phyloP scores from a whole-genome alignment of 176 grass and related monocot species.

The Poa annua region DNA sequence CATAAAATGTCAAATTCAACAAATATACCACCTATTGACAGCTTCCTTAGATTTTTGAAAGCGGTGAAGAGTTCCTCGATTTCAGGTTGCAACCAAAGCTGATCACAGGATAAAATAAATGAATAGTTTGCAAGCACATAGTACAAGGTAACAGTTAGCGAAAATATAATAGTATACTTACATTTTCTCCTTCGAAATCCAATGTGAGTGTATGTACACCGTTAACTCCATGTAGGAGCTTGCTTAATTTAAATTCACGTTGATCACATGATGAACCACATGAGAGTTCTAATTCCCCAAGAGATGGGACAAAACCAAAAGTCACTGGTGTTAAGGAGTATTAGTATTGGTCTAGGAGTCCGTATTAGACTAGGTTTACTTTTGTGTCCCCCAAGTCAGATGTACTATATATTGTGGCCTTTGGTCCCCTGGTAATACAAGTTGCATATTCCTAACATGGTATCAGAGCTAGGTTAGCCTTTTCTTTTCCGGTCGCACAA shows the following conservation, averaged over 20 bases:
- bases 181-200: constrained; percentile 33
- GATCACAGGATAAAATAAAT: neutral
- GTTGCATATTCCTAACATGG: no score
- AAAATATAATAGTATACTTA: neutral
- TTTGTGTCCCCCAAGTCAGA: no score
- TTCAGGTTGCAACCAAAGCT: constrained; percentile 17
- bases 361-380: no score
- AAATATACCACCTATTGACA: neutral
- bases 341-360: no score
- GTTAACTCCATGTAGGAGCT: neutral
- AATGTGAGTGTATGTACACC: neutral
- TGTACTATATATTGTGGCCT: no score
- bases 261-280: neutral
- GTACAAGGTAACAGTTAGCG: no score
- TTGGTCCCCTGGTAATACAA: no score
- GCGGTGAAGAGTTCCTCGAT: neutral
- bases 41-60: neutral
- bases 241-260: neutral
- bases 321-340: no score
- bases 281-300: neutral
- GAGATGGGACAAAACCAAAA: neutral
- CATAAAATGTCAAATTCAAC: constrained; percentile 10
- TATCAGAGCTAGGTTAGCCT: no score
- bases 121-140: neutral
- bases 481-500: no score